Evolutionary conservation across 2,329 filamentous ascomycete species (phyloP), one percentile per base, ranked within the genome.

Genomic region (Neurospora sp.): DNA sequence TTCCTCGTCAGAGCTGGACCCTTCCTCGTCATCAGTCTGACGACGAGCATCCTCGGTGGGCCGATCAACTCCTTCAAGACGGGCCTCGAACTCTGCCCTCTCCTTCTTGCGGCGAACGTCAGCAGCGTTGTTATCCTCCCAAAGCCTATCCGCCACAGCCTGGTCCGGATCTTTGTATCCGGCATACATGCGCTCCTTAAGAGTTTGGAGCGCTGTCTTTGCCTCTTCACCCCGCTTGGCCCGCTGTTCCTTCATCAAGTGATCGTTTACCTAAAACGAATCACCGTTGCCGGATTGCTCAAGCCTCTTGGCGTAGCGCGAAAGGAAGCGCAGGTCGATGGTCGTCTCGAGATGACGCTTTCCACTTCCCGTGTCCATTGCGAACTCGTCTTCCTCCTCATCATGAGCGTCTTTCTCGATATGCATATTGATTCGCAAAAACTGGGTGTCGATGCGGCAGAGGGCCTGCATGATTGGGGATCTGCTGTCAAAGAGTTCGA

Each of bases 101-200:
- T 69, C 11, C 70, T 72, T 68, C 66, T 39, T 66, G 2, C 74
- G 72, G n/a, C 68, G 66, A 3, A 33, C 13, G 66, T 73, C 72
- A 3, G 75, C 75, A 1, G 28, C 68, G 1, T 8, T 62, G 19
- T 75, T 70, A 3, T 75, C 72, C 67, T 73, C 70, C 78, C 76
- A 78, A 5, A 76, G 52, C 0, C 70, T 42, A 23, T 71, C 36
- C 1, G 8, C 9, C n/a, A 77, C 39, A 11, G 75, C 76, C 43
- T 69, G 9, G 8, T 74, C 69, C 1, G 76, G 73, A 2, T 69
- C 8, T 2, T 66, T 6, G 9, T 73, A 77, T 1, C 78, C 75
- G 1, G 62, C 66, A 62, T 74, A 68, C 46, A 80, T 72, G 7
- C 74, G 75, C 23, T 40, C 39, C 33, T 73, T 69, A 39, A 80